A percentile compares a stretch with the other conserved stretches of the same genome.
Evolutionary conservation across 208 protist genomes (phyloP).

Genomic region (Leishmania braziliensis): DNA sequence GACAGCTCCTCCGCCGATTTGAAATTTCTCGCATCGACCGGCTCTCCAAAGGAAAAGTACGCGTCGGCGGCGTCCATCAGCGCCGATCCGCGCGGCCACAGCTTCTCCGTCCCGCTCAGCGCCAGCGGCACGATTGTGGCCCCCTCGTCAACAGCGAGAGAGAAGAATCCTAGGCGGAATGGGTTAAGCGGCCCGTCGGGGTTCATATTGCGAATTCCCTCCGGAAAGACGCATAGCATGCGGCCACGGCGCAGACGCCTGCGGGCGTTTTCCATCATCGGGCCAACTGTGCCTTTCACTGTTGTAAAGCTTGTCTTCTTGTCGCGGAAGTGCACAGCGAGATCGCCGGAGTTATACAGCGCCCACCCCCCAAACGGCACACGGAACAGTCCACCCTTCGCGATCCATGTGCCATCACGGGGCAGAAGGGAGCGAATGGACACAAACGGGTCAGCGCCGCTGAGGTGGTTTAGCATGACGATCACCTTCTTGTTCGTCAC

Average conservation of each 20-base stretch:
- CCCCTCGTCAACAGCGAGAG: slow-evolving; percentile 71
- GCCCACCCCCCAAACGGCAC: slow-evolving; percentile 87
- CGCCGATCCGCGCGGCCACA: slow-evolving; percentile 65
- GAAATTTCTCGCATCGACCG: slow-evolving; percentile 67
- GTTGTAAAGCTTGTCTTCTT: slow-evolving; percentile 75
- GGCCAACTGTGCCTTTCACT: slow-evolving; percentile 76
- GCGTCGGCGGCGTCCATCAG: slow-evolving; percentile 57
- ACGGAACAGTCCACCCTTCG: slow-evolving; percentile 78
- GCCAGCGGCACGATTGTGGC: slow-evolving; percentile 83
- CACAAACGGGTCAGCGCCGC: slow-evolving; percentile 78
- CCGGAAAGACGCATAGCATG: slow-evolving; percentile 85
- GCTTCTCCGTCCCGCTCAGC: slow-evolving; percentile 73
- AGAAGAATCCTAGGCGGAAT: slow-evolving; percentile 87
- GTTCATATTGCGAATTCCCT: slow-evolving; percentile 73
- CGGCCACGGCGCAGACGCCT: slow-evolving; percentile 69
- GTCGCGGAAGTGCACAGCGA: slow-evolving; percentile 74
- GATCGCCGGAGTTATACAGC: slow-evolving; percentile 76
- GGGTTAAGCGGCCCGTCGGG: slow-evolving; percentile 68
- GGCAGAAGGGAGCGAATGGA: slow-evolving; percentile 74
- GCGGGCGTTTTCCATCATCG: slow-evolving; percentile 81
- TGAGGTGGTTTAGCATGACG: slow-evolving; percentile 89
- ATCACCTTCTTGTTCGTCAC: slow-evolving; percentile 67
- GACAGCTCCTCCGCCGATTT: slow-evolving; percentile 64
- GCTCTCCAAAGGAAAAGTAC: slow-evolving; percentile 80
- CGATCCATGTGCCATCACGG: slow-evolving; percentile 79